Percentiles rank a stretch among this genome's conserved stretches.
phyloP scores from a whole-genome alignment of 768 basidiomycete species.

The Scleroderma citrinum region DNA sequence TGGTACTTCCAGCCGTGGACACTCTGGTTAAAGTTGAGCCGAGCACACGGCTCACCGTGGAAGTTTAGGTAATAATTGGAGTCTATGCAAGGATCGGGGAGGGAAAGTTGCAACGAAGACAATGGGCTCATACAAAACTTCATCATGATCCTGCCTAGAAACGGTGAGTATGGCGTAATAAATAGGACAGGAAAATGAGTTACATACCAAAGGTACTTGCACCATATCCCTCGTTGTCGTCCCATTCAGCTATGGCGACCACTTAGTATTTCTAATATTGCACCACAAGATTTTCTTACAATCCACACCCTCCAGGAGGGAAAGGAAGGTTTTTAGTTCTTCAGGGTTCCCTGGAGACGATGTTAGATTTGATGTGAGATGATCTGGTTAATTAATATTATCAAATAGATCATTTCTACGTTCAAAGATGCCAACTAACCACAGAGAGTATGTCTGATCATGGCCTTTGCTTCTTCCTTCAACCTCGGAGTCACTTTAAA shows the following conservation, averaged over 20 bases:
- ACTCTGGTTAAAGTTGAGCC: constrained; percentile 32
- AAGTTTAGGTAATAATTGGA: constrained; percentile 34
- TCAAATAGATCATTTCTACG: not conserved
- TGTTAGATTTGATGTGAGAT: constrained; percentile 23
- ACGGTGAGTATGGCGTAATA: constrained; percentile 1
- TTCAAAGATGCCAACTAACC: constrained; percentile 28
- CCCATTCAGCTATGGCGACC: constrained; percentile 7
- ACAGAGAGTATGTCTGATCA: constrained; percentile 21
- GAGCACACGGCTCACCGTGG: constrained; percentile 38
- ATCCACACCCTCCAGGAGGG: constrained; percentile 21
- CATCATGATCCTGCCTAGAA: constrained; percentile 29
- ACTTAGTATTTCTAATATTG: not conserved
- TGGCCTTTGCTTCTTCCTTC: constrained; percentile 19
- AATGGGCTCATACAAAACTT: constrained; percentile 17
- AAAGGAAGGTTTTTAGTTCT: constrained; percentile 16
- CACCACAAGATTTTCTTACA: constrained; percentile 15
- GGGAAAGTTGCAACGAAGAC: not conserved
- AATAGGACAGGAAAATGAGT: not conserved
- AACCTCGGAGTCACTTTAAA: constrained; percentile 21
- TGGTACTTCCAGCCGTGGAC: constrained; percentile 21
- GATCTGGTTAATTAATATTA: constrained; percentile 19
- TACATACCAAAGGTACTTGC: constrained; percentile 20
- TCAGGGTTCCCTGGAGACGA: constrained; percentile 14
- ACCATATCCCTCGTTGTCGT: constrained; percentile 9
- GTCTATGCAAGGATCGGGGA: constrained; percentile 19